These are phyloP conservation scores for Phialophora chinensis DNA, from an alignment of 2,329 filamentous ascomycete genomes.

Conservation along the genomic window DNA sequence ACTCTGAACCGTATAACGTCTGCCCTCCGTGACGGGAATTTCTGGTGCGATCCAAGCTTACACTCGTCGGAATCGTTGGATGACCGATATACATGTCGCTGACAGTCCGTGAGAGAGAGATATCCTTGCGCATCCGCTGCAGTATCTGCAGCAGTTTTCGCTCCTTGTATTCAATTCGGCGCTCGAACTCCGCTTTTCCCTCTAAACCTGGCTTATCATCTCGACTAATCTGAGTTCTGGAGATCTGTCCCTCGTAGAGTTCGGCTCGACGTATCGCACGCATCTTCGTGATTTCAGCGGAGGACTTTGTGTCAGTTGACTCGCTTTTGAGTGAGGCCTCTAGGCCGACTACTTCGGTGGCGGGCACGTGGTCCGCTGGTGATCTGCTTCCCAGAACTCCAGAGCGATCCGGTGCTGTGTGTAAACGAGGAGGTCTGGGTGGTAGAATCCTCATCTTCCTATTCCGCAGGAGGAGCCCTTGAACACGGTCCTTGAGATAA, in stretches of 20 bases:
- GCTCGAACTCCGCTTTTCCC: neutral
- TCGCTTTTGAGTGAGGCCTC: slow-evolving; percentile 1
- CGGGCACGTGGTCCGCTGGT: slow-evolving; percentile 32
- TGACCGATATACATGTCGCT: slow-evolving; percentile 23
- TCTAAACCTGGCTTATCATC: slow-evolving; percentile 7
- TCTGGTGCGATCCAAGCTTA: neutral
- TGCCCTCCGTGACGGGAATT: neutral
- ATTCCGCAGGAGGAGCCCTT: slow-evolving; percentile 49
- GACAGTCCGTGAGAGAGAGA: slow-evolving; percentile 7
- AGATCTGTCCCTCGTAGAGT: slow-evolving; percentile 21
- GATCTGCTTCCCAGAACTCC: slow-evolving; percentile 33
- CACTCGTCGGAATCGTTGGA: neutral
- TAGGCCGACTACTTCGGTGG: slow-evolving; percentile 9
- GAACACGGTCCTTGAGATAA: slow-evolving; percentile 49
- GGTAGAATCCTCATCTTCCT: slow-evolving; percentile 41
- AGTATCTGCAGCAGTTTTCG: slow-evolving; percentile 9
- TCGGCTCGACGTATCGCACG: slow-evolving; percentile 17
- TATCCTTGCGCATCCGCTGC: slow-evolving; percentile 17
- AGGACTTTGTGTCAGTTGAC: neutral
- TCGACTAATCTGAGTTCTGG: slow-evolving; percentile 1
- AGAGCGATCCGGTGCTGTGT: slow-evolving; percentile 17
- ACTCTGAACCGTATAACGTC: neutral
- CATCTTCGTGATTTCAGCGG: neutral
- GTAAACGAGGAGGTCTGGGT: slow-evolving; percentile 26
- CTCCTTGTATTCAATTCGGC: slow-evolving; percentile 9